phyloP scores from a whole-genome alignment of 83 land plant genomes.

The Picea abies region DNA sequence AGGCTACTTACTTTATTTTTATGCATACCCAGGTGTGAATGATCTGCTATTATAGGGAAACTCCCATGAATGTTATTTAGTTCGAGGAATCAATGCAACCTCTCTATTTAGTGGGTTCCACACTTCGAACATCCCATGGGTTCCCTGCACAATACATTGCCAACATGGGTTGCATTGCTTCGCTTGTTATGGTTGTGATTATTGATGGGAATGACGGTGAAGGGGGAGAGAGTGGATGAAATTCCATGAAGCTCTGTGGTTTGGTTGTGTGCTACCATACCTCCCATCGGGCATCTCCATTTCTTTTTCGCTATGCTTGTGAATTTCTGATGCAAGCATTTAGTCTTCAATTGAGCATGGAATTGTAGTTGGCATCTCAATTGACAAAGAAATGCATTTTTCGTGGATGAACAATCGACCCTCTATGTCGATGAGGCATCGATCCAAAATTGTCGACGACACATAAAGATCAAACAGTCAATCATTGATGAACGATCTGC shows the following conservation, averaged over 20 bases:
- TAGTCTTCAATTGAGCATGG: slow-evolving; percentile 94
- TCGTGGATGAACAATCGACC: no score
- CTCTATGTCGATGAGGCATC: no score
- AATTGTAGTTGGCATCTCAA: slow-evolving; percentile 22
- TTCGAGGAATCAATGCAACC: slow-evolving; percentile 69
- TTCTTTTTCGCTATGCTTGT: slow-evolving; percentile 92
- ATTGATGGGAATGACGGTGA: slow-evolving; percentile 67
- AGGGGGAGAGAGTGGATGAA: no score
- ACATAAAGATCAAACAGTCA: no score
- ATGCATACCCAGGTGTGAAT: slow-evolving; percentile 87
- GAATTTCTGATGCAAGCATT: slow-evolving; percentile 96
- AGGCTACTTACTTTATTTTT: slow-evolving; percentile 87
- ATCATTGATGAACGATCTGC: no score
- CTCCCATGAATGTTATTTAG: slow-evolving; percentile 72
- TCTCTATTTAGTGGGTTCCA: slow-evolving; percentile 9
- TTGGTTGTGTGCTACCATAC: slow-evolving; percentile 94
- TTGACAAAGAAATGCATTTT: slow-evolving; percentile 77
- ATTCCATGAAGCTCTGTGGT: slow-evolving; percentile 64
- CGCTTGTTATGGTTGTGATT: slow-evolving; percentile 86
- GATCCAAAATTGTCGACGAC: no score
- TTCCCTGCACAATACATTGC: slow-evolving; percentile 96
- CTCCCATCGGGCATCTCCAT: slow-evolving; percentile 76
- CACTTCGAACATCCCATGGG: slow-evolving; percentile 90
- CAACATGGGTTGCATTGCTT: slow-evolving; percentile 94
- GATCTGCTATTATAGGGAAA: slow-evolving; percentile 78